phyloP scores from a whole-genome alignment of 2,329 filamentous ascomycete genomes.

The Trichoderma endophyticum region DNA sequence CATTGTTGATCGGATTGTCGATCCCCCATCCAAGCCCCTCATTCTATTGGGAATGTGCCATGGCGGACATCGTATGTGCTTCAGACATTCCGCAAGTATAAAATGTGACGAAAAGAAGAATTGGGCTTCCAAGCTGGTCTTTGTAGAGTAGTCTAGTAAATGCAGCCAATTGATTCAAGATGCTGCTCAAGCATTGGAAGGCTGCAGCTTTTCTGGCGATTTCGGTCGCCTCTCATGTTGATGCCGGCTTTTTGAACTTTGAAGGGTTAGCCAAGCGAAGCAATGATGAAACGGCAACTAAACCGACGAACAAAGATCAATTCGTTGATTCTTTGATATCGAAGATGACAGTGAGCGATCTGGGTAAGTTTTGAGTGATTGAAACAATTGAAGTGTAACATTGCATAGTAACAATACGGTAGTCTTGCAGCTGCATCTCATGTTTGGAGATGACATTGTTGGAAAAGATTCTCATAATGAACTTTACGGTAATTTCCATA shows the following conservation, averaged over 20 bases:
- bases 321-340: constrained; percentile 14
- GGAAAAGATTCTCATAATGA: constrained; percentile 16
- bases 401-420: neutral
- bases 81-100: neutral
- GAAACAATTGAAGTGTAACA: too few species aligned
- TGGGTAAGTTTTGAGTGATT: too few species aligned
- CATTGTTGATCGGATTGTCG: constrained; percentile 2
- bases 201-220: neutral
- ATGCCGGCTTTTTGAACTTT: neutral
- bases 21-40: neutral
- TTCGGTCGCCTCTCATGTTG: neutral
- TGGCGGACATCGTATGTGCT: neutral
- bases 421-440: constrained; percentile 17
- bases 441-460: constrained; percentile 18
- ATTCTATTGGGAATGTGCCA: neutral
- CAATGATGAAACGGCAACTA: neutral
- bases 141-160: neutral
- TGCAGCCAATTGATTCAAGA: neutral
- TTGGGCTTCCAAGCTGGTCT: neutral
- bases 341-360: constrained; percentile 8
- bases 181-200: constrained; percentile 10
- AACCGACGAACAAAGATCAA: neutral
- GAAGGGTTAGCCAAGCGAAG: neutral
- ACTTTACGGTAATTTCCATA: neutral
- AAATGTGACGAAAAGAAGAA: neutral